Percentiles rank a stretch among this genome's conserved stretches.
Evolutionary conservation across 73 alveolate species (phyloP).

Genomic region (Paraurostyla sp.): DNA sequence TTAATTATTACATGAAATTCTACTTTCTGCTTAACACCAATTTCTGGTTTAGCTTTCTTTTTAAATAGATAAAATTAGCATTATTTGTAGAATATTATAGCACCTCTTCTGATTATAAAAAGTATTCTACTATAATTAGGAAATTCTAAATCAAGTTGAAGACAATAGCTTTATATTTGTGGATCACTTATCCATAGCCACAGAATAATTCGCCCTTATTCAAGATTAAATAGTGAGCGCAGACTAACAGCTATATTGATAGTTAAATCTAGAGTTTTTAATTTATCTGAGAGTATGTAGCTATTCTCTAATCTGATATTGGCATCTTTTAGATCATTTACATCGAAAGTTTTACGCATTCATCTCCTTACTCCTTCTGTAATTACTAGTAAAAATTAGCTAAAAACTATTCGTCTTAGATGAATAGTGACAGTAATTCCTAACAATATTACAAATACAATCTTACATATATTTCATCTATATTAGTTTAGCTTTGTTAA

Average conservation of each 20-base stretch:
- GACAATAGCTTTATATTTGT: neutral
- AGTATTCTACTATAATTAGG: neutral
- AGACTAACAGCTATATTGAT: neutral
- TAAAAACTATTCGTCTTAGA: neutral
- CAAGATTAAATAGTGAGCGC: slow-evolving; percentile 16
- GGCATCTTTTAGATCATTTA: neutral
- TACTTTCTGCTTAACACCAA: neutral
- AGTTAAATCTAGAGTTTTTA: neutral
- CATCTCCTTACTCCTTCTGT: neutral
- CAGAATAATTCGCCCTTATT: neutral
- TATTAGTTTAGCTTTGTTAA: neutral
- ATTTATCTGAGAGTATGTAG: neutral
- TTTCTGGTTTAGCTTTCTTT: slow-evolving; percentile 1
- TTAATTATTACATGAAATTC: neutral
- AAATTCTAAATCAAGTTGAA: neutral
- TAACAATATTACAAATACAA: too few relatives aligned
- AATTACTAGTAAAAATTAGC: neutral
- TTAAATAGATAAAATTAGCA: neutral
- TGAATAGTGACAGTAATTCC: too few relatives aligned
- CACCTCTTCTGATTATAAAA: neutral
- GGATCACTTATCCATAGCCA: neutral
- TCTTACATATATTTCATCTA: too few relatives aligned
- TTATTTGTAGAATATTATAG: slow-evolving; percentile 13
- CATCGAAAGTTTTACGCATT: neutral
- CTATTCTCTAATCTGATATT: neutral